phyloP scores from a whole-genome alignment of 78 protist genomes.

The Dictyostelium purpureum region DNA sequence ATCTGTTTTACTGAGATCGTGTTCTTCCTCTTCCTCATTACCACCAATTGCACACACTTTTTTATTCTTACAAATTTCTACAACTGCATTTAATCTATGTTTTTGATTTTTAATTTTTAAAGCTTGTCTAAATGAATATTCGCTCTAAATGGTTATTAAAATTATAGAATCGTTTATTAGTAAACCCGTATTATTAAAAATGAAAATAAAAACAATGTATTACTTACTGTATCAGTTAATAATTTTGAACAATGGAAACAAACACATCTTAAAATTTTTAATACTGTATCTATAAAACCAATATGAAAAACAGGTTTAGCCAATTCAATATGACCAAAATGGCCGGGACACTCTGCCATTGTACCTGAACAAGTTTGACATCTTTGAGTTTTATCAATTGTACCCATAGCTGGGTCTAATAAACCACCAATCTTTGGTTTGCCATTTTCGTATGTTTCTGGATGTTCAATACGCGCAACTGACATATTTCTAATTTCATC shows the following conservation, averaged over 20 bases:
- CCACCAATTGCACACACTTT: constrained; percentile 48
- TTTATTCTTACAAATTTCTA: constrained; percentile 60
- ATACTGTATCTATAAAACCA: constrained; percentile 87
- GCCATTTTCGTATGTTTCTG: constrained; percentile 86
- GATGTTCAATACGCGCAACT: constrained; percentile 73
- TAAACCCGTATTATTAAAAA: background rate
- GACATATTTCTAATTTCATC: constrained; percentile 87
- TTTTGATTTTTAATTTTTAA: constrained; percentile 68
- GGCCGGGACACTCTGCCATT: constrained; percentile 98
- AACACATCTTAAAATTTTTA: constrained; percentile 91
- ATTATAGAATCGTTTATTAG: background rate
- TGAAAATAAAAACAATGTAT: background rate
- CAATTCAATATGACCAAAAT: constrained; percentile 98
- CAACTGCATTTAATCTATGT: constrained; percentile 37
- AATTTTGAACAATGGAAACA: constrained; percentile 91
- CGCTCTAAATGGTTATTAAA: constrained; percentile 5
- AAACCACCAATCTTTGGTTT: constrained; percentile 93
- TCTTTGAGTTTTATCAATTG: constrained; percentile 78
- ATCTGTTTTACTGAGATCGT: constrained; percentile 51
- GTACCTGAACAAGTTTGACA: constrained; percentile 94
- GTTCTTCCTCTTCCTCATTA: constrained; percentile 25
- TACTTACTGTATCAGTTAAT: constrained; percentile 70
- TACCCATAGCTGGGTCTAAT: constrained; percentile 96
- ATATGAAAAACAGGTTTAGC: constrained; percentile 95
- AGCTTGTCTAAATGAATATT: constrained; percentile 44